Conservation (phyloP, 2,329 filamentous ascomycete species). For the Trichoderma afroharzianum region DNA sequence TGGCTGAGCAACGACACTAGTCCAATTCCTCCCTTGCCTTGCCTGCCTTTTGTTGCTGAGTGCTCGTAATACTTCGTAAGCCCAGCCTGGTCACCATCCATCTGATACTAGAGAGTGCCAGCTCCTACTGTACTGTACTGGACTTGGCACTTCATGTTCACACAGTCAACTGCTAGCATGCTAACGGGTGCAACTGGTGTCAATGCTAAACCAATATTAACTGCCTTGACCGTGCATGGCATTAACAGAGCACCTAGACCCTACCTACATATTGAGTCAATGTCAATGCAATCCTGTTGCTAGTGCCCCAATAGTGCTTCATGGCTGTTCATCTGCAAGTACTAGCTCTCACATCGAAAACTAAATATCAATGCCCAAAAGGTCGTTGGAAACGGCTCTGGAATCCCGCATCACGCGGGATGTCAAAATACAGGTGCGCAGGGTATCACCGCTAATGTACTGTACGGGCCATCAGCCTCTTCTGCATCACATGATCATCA, state of each 20-base stretch:
- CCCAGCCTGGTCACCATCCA: neutral
- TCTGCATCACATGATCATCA: conserved; percentile 17
- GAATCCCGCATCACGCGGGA: conserved; percentile 10
- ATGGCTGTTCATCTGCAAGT: conserved; percentile 2
- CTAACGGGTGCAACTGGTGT: neutral
- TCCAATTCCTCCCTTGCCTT: neutral
- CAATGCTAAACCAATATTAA: neutral
- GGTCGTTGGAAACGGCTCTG: neutral
- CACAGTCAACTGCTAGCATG: neutral
- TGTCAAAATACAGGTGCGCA: conserved; percentile 9
- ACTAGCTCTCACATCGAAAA: neutral
- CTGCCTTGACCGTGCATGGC: neutral
- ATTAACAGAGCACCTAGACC: neutral
- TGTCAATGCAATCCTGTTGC: neutral
- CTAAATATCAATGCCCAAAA: neutral
- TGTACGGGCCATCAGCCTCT: conserved; percentile 10
- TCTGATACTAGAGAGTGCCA: neutral
- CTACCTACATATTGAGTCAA: neutral
- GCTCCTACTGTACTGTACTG: neutral
- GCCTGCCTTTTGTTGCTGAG: neutral
- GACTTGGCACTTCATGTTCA: neutral
- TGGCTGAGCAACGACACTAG: conserved; percentile 3
- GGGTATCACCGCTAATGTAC: conserved; percentile 15
- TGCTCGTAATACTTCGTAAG: neutral
- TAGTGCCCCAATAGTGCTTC: neutral